These are phyloP conservation scores for Trametes cingulata DNA, from an alignment of 768 basidiomycete species.

Conservation along the genomic window DNA sequence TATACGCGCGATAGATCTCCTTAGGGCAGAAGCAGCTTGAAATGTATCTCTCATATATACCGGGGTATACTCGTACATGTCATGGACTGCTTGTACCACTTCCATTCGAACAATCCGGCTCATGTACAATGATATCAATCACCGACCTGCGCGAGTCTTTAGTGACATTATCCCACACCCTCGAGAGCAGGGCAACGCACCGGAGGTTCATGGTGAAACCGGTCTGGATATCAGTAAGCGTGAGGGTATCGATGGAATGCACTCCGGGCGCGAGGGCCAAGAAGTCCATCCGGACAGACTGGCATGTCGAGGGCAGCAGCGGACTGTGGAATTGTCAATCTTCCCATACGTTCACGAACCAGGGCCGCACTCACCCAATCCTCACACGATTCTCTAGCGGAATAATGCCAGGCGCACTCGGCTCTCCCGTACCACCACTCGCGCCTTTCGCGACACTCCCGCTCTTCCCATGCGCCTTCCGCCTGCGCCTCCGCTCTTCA, in stretches of 20 bases:
- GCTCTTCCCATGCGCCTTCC: conserved; percentile 37
- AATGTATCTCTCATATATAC: too few relatives aligned
- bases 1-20: too few relatives aligned
- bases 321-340: too few relatives aligned
- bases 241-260: conserved; percentile 71
- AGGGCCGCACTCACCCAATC: conserved; percentile 62
- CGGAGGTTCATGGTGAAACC: conserved; percentile 72
- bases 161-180: background rate
- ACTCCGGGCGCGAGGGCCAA: conserved; percentile 79
- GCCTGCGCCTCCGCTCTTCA: conserved; percentile 47
- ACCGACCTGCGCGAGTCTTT: conserved; percentile 53
- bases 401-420: conserved; percentile 59
- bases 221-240: conserved; percentile 73
- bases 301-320: conserved; percentile 76
- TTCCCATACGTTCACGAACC: too few relatives aligned
- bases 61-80: too few relatives aligned
- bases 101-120: conserved; percentile 30
- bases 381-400: conserved; percentile 78
- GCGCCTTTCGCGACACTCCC: too few relatives aligned
- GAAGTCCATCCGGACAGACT: conserved; percentile 86
- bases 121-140: conserved; percentile 74
- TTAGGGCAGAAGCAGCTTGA: too few relatives aligned
- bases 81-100: too few relatives aligned
- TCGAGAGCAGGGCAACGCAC: conserved; percentile 39
- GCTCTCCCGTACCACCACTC: conserved; percentile 28